phyloP scores from a whole-genome alignment of 768 basidiomycete species.

The Hebeloma cylindrosporum region DNA sequence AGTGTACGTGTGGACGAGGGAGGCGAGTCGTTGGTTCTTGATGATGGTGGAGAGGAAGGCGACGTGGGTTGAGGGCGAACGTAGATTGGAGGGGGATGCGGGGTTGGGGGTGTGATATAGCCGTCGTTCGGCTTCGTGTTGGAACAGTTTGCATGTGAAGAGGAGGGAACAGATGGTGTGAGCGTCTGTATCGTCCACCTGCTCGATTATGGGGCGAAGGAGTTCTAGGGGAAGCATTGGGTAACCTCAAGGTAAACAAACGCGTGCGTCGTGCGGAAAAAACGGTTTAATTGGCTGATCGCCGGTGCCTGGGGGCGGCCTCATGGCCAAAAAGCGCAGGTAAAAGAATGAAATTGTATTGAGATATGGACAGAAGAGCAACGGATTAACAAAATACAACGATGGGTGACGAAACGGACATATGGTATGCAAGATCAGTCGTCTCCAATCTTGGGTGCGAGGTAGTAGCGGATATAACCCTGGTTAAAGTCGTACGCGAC shows the following conservation, averaged over 20 bases:
- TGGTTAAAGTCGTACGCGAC: constrained; percentile 89
- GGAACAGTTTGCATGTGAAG: constrained; percentile 2
- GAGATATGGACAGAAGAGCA: constrained; percentile 12
- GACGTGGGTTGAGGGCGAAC: constrained; percentile 14
- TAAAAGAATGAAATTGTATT: no score
- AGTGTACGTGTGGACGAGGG: constrained; percentile 8
- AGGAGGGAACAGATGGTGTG: constrained; percentile 5
- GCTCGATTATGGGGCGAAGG: constrained; percentile 13
- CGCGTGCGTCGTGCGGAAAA: constrained; percentile 1
- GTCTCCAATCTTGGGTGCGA: constrained; percentile 94
- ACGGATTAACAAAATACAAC: not conserved
- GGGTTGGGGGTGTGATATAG: constrained; percentile 6
- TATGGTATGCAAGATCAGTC: constrained; percentile 42
- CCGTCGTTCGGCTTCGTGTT: constrained; percentile 9
- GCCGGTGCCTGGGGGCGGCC: not conserved
- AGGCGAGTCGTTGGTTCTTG: constrained; percentile 5
- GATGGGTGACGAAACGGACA: not conserved
- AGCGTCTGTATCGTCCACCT: not conserved
- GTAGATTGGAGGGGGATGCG: constrained; percentile 1
- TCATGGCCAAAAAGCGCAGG: no score
- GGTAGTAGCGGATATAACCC: constrained; percentile 90
- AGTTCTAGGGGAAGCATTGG: constrained; percentile 15
- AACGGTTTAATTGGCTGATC: no score
- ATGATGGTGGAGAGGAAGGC: constrained; percentile 12
- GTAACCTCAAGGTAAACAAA: not conserved